These are phyloP conservation scores for Jasminum sambac DNA, from an alignment of 257 asterid genomes.

Conservation along the genomic window DNA sequence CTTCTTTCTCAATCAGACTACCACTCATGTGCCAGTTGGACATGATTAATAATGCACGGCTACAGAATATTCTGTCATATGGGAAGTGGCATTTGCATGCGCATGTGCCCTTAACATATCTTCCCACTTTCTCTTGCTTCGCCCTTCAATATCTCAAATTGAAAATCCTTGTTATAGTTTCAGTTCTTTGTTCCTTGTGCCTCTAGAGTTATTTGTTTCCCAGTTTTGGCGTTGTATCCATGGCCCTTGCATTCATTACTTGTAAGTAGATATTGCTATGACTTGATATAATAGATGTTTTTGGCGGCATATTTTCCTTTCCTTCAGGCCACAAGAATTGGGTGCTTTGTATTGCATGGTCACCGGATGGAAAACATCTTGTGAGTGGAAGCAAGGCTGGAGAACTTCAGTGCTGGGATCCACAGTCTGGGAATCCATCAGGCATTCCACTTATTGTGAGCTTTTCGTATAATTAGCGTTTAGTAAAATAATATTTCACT, in stretches of 20 bases:
- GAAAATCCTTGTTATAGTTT: background rate
- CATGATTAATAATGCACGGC: too few species aligned
- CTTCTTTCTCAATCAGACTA: too few species aligned
- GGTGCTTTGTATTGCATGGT: slow-evolving; percentile 96
- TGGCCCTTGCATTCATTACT: background rate
- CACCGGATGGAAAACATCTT: slow-evolving; percentile 87
- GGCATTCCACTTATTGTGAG: slow-evolving; percentile 79
- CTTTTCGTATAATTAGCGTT: slow-evolving; percentile 1
- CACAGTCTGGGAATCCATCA: slow-evolving; percentile 64
- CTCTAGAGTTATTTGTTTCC: background rate
- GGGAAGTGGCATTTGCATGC: too few species aligned
- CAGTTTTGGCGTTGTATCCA: background rate
- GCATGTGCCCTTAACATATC: too few species aligned
- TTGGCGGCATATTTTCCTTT: slow-evolving; percentile 7
- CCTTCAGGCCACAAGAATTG: slow-evolving; percentile 84
- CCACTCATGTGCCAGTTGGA: too few species aligned
- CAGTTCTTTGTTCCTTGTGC: background rate
- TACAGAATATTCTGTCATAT: too few species aligned
- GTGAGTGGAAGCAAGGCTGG: slow-evolving; percentile 96
- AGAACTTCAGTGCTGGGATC: slow-evolving; percentile 85
- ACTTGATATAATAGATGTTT: slow-evolving; percentile 14
- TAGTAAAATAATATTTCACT: slow-evolving; percentile 2
- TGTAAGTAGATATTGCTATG: background rate
- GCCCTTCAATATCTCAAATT: slow-evolving; percentile 1
- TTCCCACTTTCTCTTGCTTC: slow-evolving; percentile 1